Percentiles rank a stretch among this genome's conserved stretches.
Evolutionary conservation across 2,329 filamentous ascomycete genomes (phyloP).

Genomic region (Fusarium buharicum): DNA sequence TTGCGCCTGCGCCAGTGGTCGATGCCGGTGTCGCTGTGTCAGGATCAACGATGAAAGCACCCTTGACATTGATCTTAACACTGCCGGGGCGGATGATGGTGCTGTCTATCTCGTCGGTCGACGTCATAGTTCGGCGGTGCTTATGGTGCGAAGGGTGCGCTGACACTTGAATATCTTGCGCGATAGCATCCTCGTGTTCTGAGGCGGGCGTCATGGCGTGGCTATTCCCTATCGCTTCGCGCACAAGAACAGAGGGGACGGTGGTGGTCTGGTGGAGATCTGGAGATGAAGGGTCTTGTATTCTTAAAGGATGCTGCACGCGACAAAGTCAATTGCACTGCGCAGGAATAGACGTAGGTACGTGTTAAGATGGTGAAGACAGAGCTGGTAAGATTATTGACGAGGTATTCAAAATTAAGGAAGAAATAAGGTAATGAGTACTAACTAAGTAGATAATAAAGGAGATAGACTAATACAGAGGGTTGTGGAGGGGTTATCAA

Average conservation of each 20-base stretch:
- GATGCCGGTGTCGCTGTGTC: constrained; percentile 66
- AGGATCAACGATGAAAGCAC: constrained; percentile 95
- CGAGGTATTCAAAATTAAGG: neutral
- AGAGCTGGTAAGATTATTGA: neutral
- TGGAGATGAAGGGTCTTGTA: constrained; percentile 28
- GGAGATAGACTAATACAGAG: constrained; percentile 15
- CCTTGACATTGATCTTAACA: constrained; percentile 95
- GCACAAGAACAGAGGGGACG: constrained; percentile 23
- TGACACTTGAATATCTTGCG: constrained; percentile 21
- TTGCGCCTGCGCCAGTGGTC: constrained; percentile 44
- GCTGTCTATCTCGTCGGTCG: constrained; percentile 68
- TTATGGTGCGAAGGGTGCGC: constrained; percentile 30
- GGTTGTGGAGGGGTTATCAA: constrained; percentile 37
- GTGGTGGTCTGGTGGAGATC: constrained; percentile 21
- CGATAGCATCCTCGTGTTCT: constrained; percentile 40
- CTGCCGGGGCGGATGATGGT: constrained; percentile 72
- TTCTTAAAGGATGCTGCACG: constrained; percentile 7
- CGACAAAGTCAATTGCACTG: constrained; percentile 11
- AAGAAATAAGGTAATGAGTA: neutral
- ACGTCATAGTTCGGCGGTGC: constrained; percentile 54
- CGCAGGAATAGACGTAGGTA: neutral
- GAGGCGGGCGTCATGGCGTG: constrained; percentile 42
- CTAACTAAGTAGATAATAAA: neutral
- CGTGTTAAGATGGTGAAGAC: neutral
- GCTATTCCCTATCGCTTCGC: constrained; percentile 1